Base-by-base conservation (phyloP, 108 stramenopile genomes). In the Discostella pseudostelligera region DNA sequence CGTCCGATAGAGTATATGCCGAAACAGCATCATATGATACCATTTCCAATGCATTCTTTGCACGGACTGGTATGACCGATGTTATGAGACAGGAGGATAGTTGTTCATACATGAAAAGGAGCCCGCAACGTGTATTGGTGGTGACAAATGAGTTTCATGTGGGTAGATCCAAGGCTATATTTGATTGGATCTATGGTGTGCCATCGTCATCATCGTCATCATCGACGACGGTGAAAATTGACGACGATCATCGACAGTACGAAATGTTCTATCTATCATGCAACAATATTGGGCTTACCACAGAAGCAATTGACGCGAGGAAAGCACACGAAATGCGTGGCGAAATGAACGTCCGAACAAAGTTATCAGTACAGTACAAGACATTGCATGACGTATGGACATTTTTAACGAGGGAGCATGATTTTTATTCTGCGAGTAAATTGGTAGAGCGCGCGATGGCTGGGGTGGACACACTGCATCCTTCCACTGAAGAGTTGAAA, bases 21-120 rank as follows among this genome's bases (percentile, higher is more conserved):
- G 92, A 94, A 73, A 94, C 92, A 13, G 83, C 88, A 25, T 83
- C 84, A 11, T 94, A 87, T 62, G 92, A 94, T 48, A 94, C 92
- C 2, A 94, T 94, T 29, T 81, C 83, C 1, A 94, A 94, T 69
- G 89, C 89, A 7, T 94, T 78, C 51, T 94, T 70, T 67, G 65
- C 87, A 0, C 66, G 92, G 56, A 87, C 89, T 8, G 48, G 62
- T 1, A 75, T 86, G 28, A 87, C 89, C 0, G 92, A 94, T 80
- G 58, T 88, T 59, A 74, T 57, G 22, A 83, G 79, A 9, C 83
- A 85, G 84, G 48, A 11, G 16, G 87, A 39, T 29, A 55, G 28
- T 22, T 55, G 36, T 24, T 63, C 11, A 70, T 19, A 19, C 1
- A 20, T 4, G 48, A 26, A 24, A 0, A 6, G 46, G 46, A 17